These are phyloP conservation scores for Phanerochaete sordida DNA, from an alignment of 768 basidiomycete species.

Conservation along the genomic window DNA sequence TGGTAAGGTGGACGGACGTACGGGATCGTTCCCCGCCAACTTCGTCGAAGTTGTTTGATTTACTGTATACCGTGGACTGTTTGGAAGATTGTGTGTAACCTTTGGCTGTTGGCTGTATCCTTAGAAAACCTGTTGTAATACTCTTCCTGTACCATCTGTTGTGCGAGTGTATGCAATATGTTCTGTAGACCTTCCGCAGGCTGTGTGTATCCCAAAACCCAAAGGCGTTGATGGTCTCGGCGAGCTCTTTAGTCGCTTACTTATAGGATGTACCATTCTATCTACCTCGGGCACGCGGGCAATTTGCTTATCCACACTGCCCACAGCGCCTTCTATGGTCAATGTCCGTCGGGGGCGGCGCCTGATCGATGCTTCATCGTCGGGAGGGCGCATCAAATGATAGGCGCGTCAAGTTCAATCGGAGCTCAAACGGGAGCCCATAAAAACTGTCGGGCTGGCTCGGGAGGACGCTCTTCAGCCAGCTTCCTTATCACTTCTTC, in stretches of 20 bases:
- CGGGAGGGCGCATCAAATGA: background rate
- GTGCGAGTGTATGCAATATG: too few species aligned
- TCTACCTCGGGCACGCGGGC: too few species aligned
- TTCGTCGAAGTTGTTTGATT: slow-evolving; percentile 63
- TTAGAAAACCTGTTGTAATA: background rate
- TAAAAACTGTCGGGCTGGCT: background rate
- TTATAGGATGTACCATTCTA: background rate
- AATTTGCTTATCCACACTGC: too few species aligned
- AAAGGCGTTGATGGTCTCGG: too few species aligned
- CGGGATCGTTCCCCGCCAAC: slow-evolving; percentile 81
- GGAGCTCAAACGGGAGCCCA: background rate
- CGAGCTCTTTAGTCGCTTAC: too few species aligned
- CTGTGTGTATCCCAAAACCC: too few species aligned
- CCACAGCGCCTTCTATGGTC: too few species aligned
- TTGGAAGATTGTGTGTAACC: background rate
- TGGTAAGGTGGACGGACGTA: slow-evolving; percentile 54
- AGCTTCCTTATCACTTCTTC: slow-evolving; percentile 31
- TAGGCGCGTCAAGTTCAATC: background rate
- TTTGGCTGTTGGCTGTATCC: background rate
- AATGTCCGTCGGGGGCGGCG: too few species aligned
- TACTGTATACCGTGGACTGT: background rate
- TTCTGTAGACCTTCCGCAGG: too few species aligned
- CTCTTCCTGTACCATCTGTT: background rate
- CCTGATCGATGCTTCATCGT: too few species aligned
- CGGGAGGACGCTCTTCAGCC: slow-evolving; percentile 12